Evolutionary conservation across 371 early-diverging fungal genomes (phyloP), one percentile per base, ranked within the genome.

Genomic region (Blakeslea trispora): DNA sequence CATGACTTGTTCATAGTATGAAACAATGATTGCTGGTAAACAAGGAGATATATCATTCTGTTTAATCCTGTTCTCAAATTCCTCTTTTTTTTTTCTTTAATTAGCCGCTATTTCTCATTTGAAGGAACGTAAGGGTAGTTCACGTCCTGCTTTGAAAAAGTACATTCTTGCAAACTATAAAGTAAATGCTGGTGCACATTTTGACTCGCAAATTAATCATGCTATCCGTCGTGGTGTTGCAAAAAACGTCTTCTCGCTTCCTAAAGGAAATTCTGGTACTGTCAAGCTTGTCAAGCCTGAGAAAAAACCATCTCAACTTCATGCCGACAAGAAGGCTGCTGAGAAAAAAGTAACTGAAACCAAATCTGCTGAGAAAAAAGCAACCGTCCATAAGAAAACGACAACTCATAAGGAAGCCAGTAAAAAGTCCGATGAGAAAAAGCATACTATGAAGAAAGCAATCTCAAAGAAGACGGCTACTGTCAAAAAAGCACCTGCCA

Each of bases 81-180:
- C 28, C 45, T 21, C 17, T 35, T 13, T 24, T 34, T 32, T 40
- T 31, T 22, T n/a, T n/a, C n/a, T n/a, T n/a, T n/a, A n/a, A n/a
- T n/a, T 55, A 68, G 64, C 69, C 51, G 85, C 83, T 32, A 77
- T 84, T 50, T 54, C 67, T 24, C 65, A 59, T 57, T 71, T 84
- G 58, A 85, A 84, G 67, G 88, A 88, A 57, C 84, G 87, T 66
- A 82, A 74, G 40, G 90, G 90, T 21, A 81, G 84, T 37, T 79
- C 82, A 49, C 87, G 88, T 59, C 84, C 79, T 54, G 85, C 85
- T 39, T 80, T 90, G 68, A 88, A 86, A 64, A 90, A 86, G 68
- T 88, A 88, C 71, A 84, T 90, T 52, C 63, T 74, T 59, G 75
- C 85, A 48, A 89, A 87, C 82, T 83, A 75, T 73, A 75, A 81